phyloP scores from a whole-genome alignment of 2,329 filamentous ascomycete species.

The Dryadomyces quercus-mongolicae region DNA sequence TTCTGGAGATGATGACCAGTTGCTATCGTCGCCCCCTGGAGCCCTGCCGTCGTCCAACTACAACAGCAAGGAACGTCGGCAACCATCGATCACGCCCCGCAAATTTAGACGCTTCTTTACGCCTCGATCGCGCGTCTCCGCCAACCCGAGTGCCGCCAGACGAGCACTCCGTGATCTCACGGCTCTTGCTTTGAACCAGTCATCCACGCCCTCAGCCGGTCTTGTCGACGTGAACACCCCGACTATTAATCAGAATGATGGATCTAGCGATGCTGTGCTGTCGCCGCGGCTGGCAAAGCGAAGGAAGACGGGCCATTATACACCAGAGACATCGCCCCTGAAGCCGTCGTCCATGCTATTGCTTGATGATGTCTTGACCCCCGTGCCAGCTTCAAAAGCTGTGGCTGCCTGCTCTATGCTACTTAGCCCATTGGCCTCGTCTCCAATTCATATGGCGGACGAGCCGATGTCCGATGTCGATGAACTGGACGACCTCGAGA shows the following conservation, averaged over 20 bases:
- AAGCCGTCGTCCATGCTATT: conserved; percentile 14
- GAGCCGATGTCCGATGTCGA: conserved; percentile 19
- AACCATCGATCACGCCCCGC: conserved; percentile 40
- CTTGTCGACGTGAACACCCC: not conserved
- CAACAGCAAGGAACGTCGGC: conserved; percentile 30
- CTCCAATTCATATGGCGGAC: conserved; percentile 15
- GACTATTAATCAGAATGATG: not conserved
- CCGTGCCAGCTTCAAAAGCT: conserved; percentile 3
- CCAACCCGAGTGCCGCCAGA: conserved; percentile 25
- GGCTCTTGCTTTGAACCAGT: conserved; percentile 25
- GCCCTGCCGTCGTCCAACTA: conserved; percentile 6
- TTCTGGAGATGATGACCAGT: not conserved
- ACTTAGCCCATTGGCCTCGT: conserved; percentile 26
- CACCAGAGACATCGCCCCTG: conserved; percentile 25
- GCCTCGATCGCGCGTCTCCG: conserved; percentile 29
- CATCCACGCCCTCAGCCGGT: conserved; percentile 23
- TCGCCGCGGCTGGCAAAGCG: conserved; percentile 21
- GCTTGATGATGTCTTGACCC: conserved; percentile 4
- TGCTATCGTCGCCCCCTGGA: conserved; percentile 16
- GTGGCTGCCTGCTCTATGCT: conserved; percentile 13
- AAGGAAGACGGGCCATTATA: conserved; percentile 24
- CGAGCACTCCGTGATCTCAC: conserved; percentile 29
- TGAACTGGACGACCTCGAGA: conserved; percentile 8
- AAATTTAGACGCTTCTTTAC: conserved; percentile 43
- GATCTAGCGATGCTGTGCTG: conserved; percentile 7